Conservation (phyloP, 495 filamentous ascomycete species). For the Penicillium samsonianum region DNA sequence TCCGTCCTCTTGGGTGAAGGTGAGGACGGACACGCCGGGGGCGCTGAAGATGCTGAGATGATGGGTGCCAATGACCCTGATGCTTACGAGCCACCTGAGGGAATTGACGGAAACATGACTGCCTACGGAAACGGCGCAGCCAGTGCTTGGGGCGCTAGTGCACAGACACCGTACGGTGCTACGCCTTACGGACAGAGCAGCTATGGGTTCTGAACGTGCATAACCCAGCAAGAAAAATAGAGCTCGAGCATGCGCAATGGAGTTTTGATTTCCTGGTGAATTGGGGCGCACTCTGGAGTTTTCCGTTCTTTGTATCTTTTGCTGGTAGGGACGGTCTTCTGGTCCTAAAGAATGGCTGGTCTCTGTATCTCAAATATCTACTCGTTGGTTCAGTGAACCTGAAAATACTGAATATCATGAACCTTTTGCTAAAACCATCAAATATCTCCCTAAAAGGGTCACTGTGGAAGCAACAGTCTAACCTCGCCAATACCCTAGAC, state of each 20-base stretch:
- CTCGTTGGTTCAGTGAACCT: conserved; percentile 2
- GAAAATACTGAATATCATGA: conserved; percentile 7
- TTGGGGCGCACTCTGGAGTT: conserved; percentile 33
- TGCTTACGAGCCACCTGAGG: conserved; percentile 58
- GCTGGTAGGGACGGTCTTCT: conserved; percentile 12
- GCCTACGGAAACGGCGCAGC: conserved; percentile 65
- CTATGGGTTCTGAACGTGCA: conserved; percentile 45
- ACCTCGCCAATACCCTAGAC: too few species aligned
- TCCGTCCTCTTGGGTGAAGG: conserved; percentile 60
- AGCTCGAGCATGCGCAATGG: conserved; percentile 29
- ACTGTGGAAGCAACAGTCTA: too few species aligned
- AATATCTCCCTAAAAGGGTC: not conserved
- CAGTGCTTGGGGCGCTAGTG: conserved; percentile 64
- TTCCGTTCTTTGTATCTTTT: conserved; percentile 17
- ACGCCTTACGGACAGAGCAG: conserved; percentile 69
- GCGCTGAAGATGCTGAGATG: conserved; percentile 51
- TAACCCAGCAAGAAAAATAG: conserved; percentile 10
- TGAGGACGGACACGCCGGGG: conserved; percentile 48
- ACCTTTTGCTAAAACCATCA: not conserved
- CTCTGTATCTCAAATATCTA: conserved; percentile 12
- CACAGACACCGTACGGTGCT: conserved; percentile 63
- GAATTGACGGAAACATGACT: conserved; percentile 72
- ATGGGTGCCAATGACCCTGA: conserved; percentile 65
- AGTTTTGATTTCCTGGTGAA: conserved; percentile 25
- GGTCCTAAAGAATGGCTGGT: conserved; percentile 7